Evolutionary conservation across 2,329 filamentous ascomycete genomes (phyloP), one percentile per base, ranked within the genome.

Genomic region (Apiospora arundinis): DNA sequence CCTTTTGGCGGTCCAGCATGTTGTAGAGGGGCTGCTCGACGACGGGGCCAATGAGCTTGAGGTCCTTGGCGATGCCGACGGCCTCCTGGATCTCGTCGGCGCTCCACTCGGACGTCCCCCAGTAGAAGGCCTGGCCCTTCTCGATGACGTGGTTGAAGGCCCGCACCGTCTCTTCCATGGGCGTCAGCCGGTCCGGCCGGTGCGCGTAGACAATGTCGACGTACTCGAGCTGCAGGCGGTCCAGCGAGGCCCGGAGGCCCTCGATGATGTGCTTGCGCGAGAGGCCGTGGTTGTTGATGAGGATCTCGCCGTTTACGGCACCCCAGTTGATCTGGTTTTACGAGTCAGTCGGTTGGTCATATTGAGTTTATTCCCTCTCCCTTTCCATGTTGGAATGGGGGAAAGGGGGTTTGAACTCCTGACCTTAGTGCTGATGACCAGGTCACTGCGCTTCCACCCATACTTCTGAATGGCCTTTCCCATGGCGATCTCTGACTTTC

Each of bases 201-300:
- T 93, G 91, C 21, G 91, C 91, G 77, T 91, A 92, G 75, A 93
- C 85, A 60, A 93, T 82, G 77, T 93, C 92, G 49, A 93, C 91
- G 76, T 92, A 91, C 52, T 87, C 83, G 66, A 91, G 83, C 37
- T 83, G 82, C 23, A 91, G 82, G 40, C 89, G 87, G 77, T 89
- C 82, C 42, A 93, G 84, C 11, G 88, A 88, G 42, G 84, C 84
- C 69, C 89, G 85, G 74, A 90, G 86, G 37, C 90, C 91, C 82
- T 93, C 91, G 73, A 93, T 83, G 70, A 93, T 84, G 81, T 93
- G 91, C 81, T 93, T 93, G 70, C 91, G 85, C 3, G 88, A 91
- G 42, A 93, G 85, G 8, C 91, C 91, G 71, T 85, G 84, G 81
- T 92, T 92, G 82, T 93, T 93, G 72, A 92, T 85, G 14, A 85